Conservation (phyloP, 768 basidiomycete genomes). For the Phlegmacium glaucopus region DNA sequence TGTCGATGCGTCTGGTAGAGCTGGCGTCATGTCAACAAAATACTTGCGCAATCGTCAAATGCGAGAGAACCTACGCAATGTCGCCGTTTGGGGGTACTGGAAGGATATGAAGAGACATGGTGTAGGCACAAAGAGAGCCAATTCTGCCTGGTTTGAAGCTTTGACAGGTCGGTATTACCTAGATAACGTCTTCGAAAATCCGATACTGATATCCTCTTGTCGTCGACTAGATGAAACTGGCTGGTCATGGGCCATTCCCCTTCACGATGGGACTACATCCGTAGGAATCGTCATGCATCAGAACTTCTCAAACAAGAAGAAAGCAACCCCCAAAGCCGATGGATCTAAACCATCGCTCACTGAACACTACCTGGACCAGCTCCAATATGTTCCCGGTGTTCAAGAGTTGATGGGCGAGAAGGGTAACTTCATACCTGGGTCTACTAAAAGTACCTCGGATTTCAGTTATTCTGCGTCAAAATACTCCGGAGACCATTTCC, state of each 20-base stretch:
- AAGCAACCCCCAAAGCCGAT: slow-evolving; percentile 14
- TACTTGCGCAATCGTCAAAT: slow-evolving; percentile 55
- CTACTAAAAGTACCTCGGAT: slow-evolving; percentile 28
- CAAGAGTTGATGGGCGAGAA: slow-evolving; percentile 24
- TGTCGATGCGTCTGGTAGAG: slow-evolving; percentile 60
- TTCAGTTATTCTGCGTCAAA: slow-evolving; percentile 32
- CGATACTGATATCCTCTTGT: too few species aligned
- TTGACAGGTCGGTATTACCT: slow-evolving; percentile 39
- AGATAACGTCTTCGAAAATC: too few species aligned
- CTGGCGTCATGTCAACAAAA: slow-evolving; percentile 55
- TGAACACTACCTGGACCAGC: slow-evolving; percentile 35
- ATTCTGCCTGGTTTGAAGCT: slow-evolving; percentile 53
- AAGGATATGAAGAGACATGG: slow-evolving; percentile 41
- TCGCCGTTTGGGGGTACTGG: slow-evolving; percentile 73
- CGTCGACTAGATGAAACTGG: slow-evolving; percentile 55
- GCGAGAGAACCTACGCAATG: slow-evolving; percentile 50
- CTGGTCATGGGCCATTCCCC: slow-evolving; percentile 57
- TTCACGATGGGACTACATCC: slow-evolving; percentile 46
- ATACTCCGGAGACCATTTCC: slow-evolving; percentile 33
- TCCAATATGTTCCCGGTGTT: slow-evolving; percentile 32
- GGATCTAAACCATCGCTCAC: slow-evolving; percentile 18
- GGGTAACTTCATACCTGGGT: slow-evolving; percentile 15
- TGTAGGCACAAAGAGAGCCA: slow-evolving; percentile 36
- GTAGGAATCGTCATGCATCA: slow-evolving; percentile 51
- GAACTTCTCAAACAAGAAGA: slow-evolving; percentile 29